Percentiles rank a stretch among this genome's conserved stretches.
These are phyloP conservation scores for Groenewaldozyma auringiensis DNA, from an alignment of 1,139 yeast genomes.

Conservation along the genomic window DNA sequence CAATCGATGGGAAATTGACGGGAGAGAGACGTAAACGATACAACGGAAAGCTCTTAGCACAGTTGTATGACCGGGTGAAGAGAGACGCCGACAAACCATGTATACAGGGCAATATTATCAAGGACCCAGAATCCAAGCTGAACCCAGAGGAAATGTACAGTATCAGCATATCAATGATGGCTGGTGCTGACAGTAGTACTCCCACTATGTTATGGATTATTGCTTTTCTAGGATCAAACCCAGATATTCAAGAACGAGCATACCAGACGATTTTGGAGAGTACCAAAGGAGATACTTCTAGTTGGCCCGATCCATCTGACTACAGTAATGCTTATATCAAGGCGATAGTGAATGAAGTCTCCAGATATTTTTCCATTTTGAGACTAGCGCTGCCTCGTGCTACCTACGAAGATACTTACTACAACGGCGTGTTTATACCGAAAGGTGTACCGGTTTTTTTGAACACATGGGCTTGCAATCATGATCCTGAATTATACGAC, in stretches of 20 bases:
- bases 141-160: conserved; percentile 44
- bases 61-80: conserved; percentile 22
- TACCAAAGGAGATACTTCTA: not conserved
- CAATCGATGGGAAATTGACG: conserved; percentile 33
- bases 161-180: conserved; percentile 62
- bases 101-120: conserved; percentile 39
- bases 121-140: conserved; percentile 23
- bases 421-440: conserved; percentile 41
- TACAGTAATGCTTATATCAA: conserved; percentile 37
- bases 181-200: conserved; percentile 70
- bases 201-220: conserved; percentile 54
- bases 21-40: conserved; percentile 47
- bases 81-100: conserved; percentile 28
- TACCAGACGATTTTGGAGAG: conserved; percentile 12
- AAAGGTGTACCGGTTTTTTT: conserved; percentile 47
- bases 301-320: conserved; percentile 4
- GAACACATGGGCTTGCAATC: conserved; percentile 67
- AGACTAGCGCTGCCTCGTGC: conserved; percentile 61
- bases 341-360: conserved; percentile 55
- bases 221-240: conserved; percentile 44
- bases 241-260: conserved; percentile 40
- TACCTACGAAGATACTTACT: conserved; percentile 42
- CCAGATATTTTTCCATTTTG: conserved; percentile 50
- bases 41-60: conserved; percentile 31
- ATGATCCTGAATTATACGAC: conserved; percentile 41